Evolutionary conservation across 1,284 basidiomycete species (phyloP).

Genomic region (Grifola frondosa): DNA sequence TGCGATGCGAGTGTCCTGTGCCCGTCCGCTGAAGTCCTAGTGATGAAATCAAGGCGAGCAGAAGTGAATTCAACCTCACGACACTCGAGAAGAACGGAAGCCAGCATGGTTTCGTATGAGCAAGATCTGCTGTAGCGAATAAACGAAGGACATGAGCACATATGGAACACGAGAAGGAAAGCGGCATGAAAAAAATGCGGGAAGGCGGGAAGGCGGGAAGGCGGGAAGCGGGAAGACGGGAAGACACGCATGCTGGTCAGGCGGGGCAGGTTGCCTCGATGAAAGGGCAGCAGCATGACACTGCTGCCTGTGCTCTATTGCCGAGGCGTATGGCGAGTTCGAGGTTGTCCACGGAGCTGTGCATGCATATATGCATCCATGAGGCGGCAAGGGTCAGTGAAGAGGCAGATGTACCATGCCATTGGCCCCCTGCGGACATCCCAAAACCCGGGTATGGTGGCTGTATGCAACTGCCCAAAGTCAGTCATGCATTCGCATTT

Average conservation of each 20-base stretch:
- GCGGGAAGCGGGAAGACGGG: constrained; percentile 40
- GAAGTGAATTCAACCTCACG: neutral
- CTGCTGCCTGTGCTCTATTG: constrained; percentile 42
- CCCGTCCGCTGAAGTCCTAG: constrained; percentile 73
- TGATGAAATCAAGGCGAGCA: constrained; percentile 68
- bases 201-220: neutral
- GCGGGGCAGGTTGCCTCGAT: constrained; percentile 49
- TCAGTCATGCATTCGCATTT: constrained; percentile 1
- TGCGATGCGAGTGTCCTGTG: constrained; percentile 70
- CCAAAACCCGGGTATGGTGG: constrained; percentile 62
- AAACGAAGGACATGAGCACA: too few relatives aligned
- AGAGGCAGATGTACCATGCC: constrained; percentile 49
- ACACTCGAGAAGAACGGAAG: neutral
- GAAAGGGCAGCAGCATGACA: constrained; percentile 59
- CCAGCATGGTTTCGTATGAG: neutral
- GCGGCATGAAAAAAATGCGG: neutral
- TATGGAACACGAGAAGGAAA: too few relatives aligned
- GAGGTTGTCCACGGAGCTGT: constrained; percentile 65
- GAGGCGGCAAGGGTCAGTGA: neutral
- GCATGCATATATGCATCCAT: neutral
- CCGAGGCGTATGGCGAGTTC: constrained; percentile 54
- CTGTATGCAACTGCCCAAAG: constrained; percentile 30
- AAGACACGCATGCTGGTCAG: constrained; percentile 77
- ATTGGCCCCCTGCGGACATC: constrained; percentile 73
- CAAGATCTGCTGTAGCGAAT: neutral